Conservation (phyloP, 176 grass and related monocot species). For the Zizania latifolia region DNA sequence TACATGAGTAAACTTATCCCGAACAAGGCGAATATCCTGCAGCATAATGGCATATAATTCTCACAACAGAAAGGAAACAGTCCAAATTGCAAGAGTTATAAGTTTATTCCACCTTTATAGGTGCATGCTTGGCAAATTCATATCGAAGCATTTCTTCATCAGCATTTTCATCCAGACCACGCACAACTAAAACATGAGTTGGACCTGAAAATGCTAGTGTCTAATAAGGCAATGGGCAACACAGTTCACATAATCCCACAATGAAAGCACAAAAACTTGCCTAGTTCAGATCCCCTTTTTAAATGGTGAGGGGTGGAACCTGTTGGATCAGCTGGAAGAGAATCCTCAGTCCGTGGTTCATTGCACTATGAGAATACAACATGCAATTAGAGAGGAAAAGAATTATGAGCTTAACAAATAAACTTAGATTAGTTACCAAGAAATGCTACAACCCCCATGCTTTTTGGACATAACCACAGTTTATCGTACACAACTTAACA, state of each 20-base stretch:
- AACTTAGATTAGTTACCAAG: not conserved
- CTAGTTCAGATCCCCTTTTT: constrained; percentile 78
- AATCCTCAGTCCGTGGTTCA: constrained; percentile 86
- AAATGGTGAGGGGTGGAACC: constrained; percentile 44
- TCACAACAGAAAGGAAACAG: not conserved
- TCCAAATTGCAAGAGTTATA: not conserved
- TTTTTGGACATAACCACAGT: not conserved
- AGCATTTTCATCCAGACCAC: constrained; percentile 93
- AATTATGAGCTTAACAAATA: constrained; percentile 8
- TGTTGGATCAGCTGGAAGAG: constrained; percentile 65
- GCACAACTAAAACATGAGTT: constrained; percentile 99
- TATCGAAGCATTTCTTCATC: constrained; percentile 99
- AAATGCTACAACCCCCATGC: not conserved
- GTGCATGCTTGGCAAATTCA: constrained; percentile 93
- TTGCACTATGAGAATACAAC: constrained; percentile 62
- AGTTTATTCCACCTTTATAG: constrained; percentile 68
- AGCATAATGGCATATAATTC: constrained; percentile 25
- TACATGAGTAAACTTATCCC: constrained; percentile 99
- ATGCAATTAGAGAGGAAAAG: constrained; percentile 21
- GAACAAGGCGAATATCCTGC: constrained; percentile 93
- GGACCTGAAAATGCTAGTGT: constrained; percentile 55
- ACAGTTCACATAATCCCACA: constrained; percentile 26
- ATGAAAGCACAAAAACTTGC: constrained; percentile 38
- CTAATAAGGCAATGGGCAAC: constrained; percentile 9
- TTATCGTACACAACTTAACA: too few species aligned